Conservation (phyloP, 164 flowering plant genomes). For the Santalum album region DNA sequence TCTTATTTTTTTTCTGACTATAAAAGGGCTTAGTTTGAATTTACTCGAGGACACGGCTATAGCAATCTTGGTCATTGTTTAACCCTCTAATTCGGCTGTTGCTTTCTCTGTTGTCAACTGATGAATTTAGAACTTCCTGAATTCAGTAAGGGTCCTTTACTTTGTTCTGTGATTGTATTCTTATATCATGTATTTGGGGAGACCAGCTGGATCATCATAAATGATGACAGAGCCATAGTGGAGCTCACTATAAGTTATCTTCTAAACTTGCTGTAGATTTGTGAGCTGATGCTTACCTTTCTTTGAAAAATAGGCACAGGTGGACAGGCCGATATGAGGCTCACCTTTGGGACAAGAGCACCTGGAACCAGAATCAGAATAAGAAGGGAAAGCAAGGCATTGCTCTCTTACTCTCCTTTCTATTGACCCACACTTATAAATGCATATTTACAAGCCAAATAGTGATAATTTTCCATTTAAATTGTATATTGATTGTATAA, state of each 20-base stretch:
- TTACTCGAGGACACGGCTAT: no score
- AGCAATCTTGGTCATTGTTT: no score
- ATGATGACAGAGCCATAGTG: no score
- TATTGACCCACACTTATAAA: background rate
- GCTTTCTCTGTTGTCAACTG: no score
- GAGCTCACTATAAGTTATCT: background rate
- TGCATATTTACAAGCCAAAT: background rate
- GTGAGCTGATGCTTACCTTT: constrained; percentile 6
- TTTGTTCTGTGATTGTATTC: no score
- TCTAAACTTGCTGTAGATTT: background rate
- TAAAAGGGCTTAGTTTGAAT: no score
- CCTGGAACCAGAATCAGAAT: constrained; percentile 98
- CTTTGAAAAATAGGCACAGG: constrained; percentile 61
- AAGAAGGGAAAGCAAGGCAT: constrained; percentile 99
- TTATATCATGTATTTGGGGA: no score
- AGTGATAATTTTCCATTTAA: background rate
- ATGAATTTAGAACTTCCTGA: no score
- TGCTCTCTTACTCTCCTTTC: constrained; percentile 2
- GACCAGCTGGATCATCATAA: no score
- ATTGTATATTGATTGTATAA: constrained; percentile 1
- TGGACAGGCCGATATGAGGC: constrained; percentile 99
- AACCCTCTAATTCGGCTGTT: no score
- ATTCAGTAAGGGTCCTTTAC: no score
- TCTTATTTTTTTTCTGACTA: no score
- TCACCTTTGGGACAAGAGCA: constrained; percentile 98